Evolutionary conservation across 208 protist genomes (phyloP).

Genomic region (Wallacemonas sp.): DNA sequence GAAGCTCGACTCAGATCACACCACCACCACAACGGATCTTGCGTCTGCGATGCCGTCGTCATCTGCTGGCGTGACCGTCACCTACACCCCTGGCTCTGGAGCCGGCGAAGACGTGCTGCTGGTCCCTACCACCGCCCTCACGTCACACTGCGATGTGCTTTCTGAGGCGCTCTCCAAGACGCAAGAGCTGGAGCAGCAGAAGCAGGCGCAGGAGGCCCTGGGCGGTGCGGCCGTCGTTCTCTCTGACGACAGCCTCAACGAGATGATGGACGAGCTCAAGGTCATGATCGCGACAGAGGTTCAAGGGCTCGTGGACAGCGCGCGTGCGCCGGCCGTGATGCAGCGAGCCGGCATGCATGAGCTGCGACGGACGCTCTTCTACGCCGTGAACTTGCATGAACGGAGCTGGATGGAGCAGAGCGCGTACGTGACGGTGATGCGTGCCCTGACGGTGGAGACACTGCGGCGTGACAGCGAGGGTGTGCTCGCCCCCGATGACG

Average conservation of each 20-base stretch:
- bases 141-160: conserved; percentile 76
- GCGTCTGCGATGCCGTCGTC: conserved; percentile 1
- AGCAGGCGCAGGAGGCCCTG: conserved; percentile 70
- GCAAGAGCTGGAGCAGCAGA: conserved; percentile 78
- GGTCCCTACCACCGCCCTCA: conserved; percentile 70
- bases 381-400: conserved; percentile 72
- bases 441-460: conserved; percentile 77
- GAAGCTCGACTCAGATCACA: too few species aligned
- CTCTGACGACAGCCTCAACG: conserved; percentile 77
- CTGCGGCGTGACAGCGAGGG: conserved; percentile 81
- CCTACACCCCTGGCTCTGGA: conserved; percentile 75
- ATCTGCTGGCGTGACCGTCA: conserved; percentile 37
- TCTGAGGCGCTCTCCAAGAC: conserved; percentile 83
- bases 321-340: conserved; percentile 55
- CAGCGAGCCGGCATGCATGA: conserved; percentile 89
- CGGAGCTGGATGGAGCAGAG: conserved; percentile 65
- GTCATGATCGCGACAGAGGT: conserved; percentile 59
- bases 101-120: conserved; percentile 42
- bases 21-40: too few species aligned
- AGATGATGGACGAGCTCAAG: conserved; percentile 81
- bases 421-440: conserved; percentile 78
- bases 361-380: conserved; percentile 84
- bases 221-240: conserved; percentile 73
- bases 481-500: conserved; percentile 83
- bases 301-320: conserved; percentile 49